These are phyloP conservation scores for Fusarium torreyae DNA, from an alignment of 2,329 filamentous ascomycete species.

Conservation along the genomic window DNA sequence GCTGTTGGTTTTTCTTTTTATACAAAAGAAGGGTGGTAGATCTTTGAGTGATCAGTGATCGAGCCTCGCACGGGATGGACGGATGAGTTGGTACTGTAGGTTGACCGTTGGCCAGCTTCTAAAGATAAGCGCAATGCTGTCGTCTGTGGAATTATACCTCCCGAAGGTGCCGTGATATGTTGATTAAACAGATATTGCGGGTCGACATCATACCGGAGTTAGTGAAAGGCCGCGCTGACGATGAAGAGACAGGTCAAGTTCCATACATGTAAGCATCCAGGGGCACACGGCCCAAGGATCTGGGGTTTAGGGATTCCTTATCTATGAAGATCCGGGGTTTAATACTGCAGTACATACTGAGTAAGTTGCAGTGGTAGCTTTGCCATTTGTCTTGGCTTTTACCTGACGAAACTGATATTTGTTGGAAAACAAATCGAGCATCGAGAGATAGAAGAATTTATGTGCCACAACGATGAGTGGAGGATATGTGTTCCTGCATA, in stretches of 20 bases:
- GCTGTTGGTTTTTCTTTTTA: conserved; percentile 32
- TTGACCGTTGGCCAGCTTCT: background rate
- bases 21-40: background rate
- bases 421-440: conserved; percentile 9
- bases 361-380: conserved; percentile 2
- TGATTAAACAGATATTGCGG: background rate
- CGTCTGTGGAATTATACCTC: conserved; percentile 3
- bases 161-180: background rate
- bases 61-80: background rate
- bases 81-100: background rate
- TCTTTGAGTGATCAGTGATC: background rate
- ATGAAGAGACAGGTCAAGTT: too few species aligned
- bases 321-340: conserved; percentile 35
- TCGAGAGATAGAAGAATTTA: background rate
- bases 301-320: conserved; percentile 40
- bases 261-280: conserved; percentile 24
- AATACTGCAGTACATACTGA: background rate
- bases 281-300: conserved; percentile 34
- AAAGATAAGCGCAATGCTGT: conserved; percentile 16
- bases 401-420: conserved; percentile 23
- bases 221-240: background rate
- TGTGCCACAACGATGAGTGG: conserved; percentile 1
- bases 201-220: background rate
- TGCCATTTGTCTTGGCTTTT: conserved; percentile 44
- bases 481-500: conserved; percentile 24